Conservation (phyloP, 192 early-diverging fungal genomes). For the Endogone sp. region DNA sequence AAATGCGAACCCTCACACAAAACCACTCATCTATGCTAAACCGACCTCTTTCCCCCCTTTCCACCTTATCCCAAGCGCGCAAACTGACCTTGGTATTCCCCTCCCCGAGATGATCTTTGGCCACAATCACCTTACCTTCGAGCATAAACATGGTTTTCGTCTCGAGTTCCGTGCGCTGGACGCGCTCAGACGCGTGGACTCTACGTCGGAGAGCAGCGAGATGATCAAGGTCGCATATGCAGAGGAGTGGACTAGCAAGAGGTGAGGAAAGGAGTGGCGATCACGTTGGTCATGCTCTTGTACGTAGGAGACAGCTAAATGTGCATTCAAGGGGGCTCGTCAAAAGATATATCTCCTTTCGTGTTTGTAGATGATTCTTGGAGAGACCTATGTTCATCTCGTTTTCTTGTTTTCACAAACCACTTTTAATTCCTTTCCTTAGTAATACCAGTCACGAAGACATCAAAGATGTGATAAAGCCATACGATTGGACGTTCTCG, state of each 20-base stretch:
- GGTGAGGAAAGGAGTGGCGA: slow-evolving; percentile 31
- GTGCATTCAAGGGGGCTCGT: not conserved
- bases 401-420: too few relatives aligned
- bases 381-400: too few relatives aligned
- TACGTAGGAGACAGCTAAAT: not conserved
- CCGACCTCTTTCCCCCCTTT: not conserved
- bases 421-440: not conserved
- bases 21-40: not conserved
- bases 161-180: slow-evolving; percentile 66
- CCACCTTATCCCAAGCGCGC: slow-evolving; percentile 22
- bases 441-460: slow-evolving; percentile 45
- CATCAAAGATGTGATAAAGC: slow-evolving; percentile 81
- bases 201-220: slow-evolving; percentile 60
- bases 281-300: not conserved
- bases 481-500: slow-evolving; percentile 97
- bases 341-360: not conserved
- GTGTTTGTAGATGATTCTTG: too few relatives aligned
- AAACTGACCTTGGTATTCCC: slow-evolving; percentile 60
- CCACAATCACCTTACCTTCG: slow-evolving; percentile 67
- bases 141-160: slow-evolving; percentile 50
- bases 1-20: not conserved
- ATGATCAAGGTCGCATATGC: slow-evolving; percentile 83
- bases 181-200: slow-evolving; percentile 71
- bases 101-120: slow-evolving; percentile 98
- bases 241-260: slow-evolving; percentile 79